A percentile compares a stretch with the other conserved stretches of the same genome.
These are phyloP conservation scores for Hemerocallis citrina DNA, from an alignment of 106 monocot species.

Conservation along the genomic window DNA sequence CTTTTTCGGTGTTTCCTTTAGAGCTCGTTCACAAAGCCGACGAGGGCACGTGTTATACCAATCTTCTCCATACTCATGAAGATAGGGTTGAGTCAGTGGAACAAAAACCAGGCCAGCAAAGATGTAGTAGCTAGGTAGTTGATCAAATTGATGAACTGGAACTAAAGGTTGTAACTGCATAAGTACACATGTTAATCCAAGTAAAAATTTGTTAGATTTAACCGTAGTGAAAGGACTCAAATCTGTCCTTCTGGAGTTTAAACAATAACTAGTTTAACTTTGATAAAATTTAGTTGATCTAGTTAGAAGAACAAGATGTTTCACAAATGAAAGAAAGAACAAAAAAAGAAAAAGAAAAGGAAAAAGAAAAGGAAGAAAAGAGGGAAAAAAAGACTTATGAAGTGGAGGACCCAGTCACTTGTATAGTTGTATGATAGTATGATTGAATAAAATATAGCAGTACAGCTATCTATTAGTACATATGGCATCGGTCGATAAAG, in stretches of 20 bases:
- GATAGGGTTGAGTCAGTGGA: slow-evolving; percentile 93
- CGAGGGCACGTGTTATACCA: slow-evolving; percentile 98
- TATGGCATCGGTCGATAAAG: no score
- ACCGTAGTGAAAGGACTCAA: background rate
- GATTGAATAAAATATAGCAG: no score
- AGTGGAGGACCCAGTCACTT: no score
- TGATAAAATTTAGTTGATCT: background rate
- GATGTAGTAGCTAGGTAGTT: slow-evolving; percentile 91
- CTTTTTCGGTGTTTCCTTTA: slow-evolving; percentile 81
- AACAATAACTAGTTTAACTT: background rate
- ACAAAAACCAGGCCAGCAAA: slow-evolving; percentile 96
- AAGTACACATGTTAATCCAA: slow-evolving; percentile 10
- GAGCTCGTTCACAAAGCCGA: slow-evolving; percentile 84
- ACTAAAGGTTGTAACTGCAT: slow-evolving; percentile 90
- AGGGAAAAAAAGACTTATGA: no score
- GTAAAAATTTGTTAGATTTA: background rate
- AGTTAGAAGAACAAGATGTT: no score
- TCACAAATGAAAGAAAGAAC: no score
- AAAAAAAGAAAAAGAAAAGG: no score
- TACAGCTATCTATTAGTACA: no score
- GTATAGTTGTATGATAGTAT: no score
- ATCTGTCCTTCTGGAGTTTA: background rate
- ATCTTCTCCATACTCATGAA: slow-evolving; percentile 98
- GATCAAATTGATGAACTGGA: slow-evolving; percentile 96
- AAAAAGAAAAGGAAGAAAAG: no score